Evolutionary conservation across 768 basidiomycete species (phyloP).

Genomic region (button mushroom (Agaricus bisporus)): DNA sequence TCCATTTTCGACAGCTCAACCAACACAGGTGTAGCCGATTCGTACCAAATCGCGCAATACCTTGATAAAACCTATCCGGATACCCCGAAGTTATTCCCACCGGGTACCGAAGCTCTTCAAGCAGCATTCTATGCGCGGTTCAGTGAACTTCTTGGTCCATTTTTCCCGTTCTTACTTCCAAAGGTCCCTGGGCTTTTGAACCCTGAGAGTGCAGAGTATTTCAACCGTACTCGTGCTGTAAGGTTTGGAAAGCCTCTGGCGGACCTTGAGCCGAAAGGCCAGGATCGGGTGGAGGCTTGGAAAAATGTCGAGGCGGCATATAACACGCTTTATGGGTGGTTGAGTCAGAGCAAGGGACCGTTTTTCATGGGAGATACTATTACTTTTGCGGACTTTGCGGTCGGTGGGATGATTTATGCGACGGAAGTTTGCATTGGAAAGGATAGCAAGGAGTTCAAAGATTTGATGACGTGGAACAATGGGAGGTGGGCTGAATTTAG

Average conservation of each 20-base stretch:
- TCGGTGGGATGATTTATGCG: slow-evolving; percentile 3
- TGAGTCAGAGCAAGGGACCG: background rate
- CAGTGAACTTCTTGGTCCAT: slow-evolving; percentile 11
- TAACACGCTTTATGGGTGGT: slow-evolving; percentile 7
- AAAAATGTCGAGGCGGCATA: slow-evolving; percentile 1
- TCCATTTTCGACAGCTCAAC: slow-evolving; percentile 37
- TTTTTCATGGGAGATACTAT: slow-evolving; percentile 8
- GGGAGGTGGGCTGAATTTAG: slow-evolving; percentile 15
- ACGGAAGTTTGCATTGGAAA: slow-evolving; percentile 12
- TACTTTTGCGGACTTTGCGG: slow-evolving; percentile 11
- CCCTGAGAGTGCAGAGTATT: slow-evolving; percentile 9
- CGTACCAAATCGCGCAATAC: slow-evolving; percentile 34
- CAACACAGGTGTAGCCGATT: slow-evolving; percentile 26
- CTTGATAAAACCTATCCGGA: slow-evolving; percentile 37
- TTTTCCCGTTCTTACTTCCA: slow-evolving; percentile 8
- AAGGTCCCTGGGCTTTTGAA: background rate
- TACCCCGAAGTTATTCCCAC: slow-evolving; percentile 26
- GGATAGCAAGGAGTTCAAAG: slow-evolving; percentile 16
- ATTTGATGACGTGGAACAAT: slow-evolving; percentile 15
- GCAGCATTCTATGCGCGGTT: slow-evolving; percentile 19
- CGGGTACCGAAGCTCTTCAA: slow-evolving; percentile 26
- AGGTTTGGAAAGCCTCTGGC: background rate
- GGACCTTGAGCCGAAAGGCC: background rate
- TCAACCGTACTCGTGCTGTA: background rate
- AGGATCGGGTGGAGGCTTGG: background rate